Percentiles rank a stretch among this genome's conserved stretches.
These are phyloP conservation scores for Pelargonium myrrhifolium DNA, from an alignment of 441 rosid genomes.

Conservation along the genomic window DNA sequence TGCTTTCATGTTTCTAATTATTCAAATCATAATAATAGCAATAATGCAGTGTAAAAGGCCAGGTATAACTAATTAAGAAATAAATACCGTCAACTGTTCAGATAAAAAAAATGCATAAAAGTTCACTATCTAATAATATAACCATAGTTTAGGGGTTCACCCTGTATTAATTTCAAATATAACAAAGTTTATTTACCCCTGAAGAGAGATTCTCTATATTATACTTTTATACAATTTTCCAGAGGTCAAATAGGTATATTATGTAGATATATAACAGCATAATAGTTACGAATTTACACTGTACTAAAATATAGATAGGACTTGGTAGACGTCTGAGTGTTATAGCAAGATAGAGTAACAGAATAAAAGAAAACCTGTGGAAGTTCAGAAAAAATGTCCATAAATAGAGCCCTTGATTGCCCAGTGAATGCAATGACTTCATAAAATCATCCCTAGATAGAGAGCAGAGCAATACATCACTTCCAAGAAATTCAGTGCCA, in stretches of 20 bases:
- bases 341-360: not conserved
- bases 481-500: constrained; percentile 27
- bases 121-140: not conserved
- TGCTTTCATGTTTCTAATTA: no score
- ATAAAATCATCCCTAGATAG: constrained; percentile 41
- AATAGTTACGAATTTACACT: not conserved
- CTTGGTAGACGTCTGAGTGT: constrained; percentile 8
- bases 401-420: constrained; percentile 53
- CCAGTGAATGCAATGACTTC: constrained; percentile 45
- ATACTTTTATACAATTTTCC: not conserved
- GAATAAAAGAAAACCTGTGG: constrained; percentile 56
- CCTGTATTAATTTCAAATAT: not conserved
- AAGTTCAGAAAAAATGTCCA: constrained; percentile 70
- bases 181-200: not conserved
- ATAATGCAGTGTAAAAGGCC: not conserved
- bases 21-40: not conserved
- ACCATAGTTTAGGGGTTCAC: not conserved
- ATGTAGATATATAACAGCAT: not conserved
- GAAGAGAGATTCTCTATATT: not conserved
- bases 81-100: not conserved
- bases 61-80: not conserved
- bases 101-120: not conserved
- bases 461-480: constrained; percentile 33
- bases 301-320: not conserved
- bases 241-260: not conserved